Conservation (phyloP, 2,329 filamentous ascomycete species). For the Arachnomyces sp. region DNA sequence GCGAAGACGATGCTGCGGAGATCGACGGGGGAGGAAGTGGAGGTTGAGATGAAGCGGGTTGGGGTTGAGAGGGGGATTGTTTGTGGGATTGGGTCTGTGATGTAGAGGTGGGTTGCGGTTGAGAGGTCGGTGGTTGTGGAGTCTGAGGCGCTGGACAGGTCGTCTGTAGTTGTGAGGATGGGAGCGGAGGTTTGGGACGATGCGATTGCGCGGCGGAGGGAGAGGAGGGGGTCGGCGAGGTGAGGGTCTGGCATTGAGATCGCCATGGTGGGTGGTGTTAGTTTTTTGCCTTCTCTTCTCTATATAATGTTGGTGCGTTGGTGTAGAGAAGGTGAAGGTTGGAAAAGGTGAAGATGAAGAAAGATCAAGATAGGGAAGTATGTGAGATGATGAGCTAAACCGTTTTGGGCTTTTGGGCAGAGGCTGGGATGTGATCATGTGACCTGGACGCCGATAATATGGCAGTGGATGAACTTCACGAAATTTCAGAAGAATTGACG, state of each 20-base stretch:
- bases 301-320: too few relatives aligned
- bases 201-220: slow-evolving; percentile 76
- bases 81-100: slow-evolving; percentile 54
- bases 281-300: too few relatives aligned
- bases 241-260: slow-evolving; percentile 35
- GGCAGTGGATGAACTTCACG: too few relatives aligned
- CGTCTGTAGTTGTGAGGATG: slow-evolving; percentile 64
- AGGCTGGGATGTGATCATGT: too few relatives aligned
- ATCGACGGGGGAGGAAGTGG: slow-evolving; percentile 61
- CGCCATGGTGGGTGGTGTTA: slow-evolving; percentile 43
- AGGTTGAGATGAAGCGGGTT: slow-evolving; percentile 81
- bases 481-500: too few relatives aligned
- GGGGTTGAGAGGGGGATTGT: slow-evolving; percentile 62
- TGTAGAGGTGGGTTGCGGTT: slow-evolving; percentile 69
- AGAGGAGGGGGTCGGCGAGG: slow-evolving; percentile 66
- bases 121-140: slow-evolving; percentile 58
- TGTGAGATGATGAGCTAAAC: too few relatives aligned
- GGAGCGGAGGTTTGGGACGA: slow-evolving; percentile 58
- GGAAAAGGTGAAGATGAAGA: not conserved
- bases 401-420: too few relatives aligned
- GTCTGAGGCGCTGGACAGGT: slow-evolving; percentile 52
- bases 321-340: not conserved
- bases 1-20: slow-evolving; percentile 93
- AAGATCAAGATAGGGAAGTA: not conserved
- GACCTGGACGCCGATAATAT: too few relatives aligned